phyloP scores from a whole-genome alignment of 306 rosid genomes.

The Chamaecrista fasciculata region DNA sequence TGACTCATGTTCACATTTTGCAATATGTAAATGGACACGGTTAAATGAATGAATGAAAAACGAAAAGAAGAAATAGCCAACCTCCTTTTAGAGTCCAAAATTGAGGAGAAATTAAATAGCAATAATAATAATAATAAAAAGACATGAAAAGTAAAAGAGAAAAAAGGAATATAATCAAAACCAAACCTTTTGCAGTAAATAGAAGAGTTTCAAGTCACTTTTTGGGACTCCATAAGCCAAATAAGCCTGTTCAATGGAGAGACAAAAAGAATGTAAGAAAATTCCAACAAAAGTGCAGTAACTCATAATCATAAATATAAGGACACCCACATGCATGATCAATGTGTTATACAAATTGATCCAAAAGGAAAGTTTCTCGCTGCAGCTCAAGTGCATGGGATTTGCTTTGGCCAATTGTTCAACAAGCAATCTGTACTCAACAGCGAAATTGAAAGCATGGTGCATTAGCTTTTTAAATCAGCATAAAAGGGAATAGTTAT shows the following conservation, averaged over 20 bases:
- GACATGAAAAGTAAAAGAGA: background rate
- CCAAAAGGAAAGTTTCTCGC: slow-evolving; percentile 77
- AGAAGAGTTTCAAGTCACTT: slow-evolving; percentile 73
- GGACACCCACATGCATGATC: slow-evolving; percentile 67
- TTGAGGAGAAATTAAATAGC: no score
- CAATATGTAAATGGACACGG: background rate
- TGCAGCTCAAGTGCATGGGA: slow-evolving; percentile 55
- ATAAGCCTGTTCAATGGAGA: slow-evolving; percentile 52
- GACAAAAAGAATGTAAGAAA: background rate
- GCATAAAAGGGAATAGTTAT: background rate
- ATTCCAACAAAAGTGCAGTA: background rate
- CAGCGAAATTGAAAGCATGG: slow-evolving; percentile 3
- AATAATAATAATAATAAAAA: no score
- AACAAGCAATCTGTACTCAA: slow-evolving; percentile 59
- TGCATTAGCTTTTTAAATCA: background rate
- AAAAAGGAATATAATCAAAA: slow-evolving; percentile 1
- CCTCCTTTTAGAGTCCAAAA: background rate
- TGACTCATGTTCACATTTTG: background rate
- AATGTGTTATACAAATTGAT: slow-evolving; percentile 72
- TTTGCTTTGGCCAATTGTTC: slow-evolving; percentile 76
- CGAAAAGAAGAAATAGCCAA: background rate
- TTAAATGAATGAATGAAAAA: background rate
- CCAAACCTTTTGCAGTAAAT: slow-evolving; percentile 73
- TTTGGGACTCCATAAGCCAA: slow-evolving; percentile 83
- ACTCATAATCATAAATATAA: background rate